These are phyloP conservation scores for Yamadazyma insecticola DNA, from an alignment of 805 yeast species.

Conservation along the genomic window DNA sequence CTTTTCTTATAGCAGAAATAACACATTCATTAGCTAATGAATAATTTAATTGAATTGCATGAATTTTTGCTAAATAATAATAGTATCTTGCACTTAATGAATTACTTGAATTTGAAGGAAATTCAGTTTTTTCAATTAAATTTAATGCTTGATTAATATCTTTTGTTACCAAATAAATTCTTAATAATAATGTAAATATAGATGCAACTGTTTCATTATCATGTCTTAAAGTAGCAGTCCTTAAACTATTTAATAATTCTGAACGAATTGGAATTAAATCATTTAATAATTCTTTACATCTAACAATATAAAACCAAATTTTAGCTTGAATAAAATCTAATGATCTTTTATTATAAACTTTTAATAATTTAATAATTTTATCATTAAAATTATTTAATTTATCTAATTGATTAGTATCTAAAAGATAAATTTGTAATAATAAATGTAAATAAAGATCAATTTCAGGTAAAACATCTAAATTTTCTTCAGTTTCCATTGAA, in stretches of 20 bases:
- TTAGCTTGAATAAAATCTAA: constrained; percentile 85
- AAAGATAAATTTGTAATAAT: constrained; percentile 68
- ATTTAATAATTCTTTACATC: constrained; percentile 63
- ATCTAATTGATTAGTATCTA: constrained; percentile 53
- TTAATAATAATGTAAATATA: constrained; percentile 76
- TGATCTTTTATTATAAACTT: constrained; percentile 70
- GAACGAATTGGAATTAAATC: constrained; percentile 61
- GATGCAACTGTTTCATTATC: constrained; percentile 90
- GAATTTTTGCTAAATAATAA: constrained; percentile 86
- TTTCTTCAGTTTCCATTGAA: constrained; percentile 12
- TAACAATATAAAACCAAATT: constrained; percentile 85
- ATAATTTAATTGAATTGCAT: constrained; percentile 89
- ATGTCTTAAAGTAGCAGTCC: constrained; percentile 88
- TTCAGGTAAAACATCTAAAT: constrained; percentile 53
- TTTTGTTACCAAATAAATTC: constrained; percentile 72
- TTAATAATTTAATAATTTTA: constrained; percentile 49
- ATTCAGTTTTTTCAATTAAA: constrained; percentile 81
- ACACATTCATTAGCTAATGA: constrained; percentile 85
- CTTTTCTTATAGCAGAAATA: constrained; percentile 92
- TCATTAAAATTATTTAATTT: constrained; percentile 51
- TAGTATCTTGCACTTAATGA: constrained; percentile 89
- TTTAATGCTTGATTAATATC: constrained; percentile 86
- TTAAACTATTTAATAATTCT: constrained; percentile 64
- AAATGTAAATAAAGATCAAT: constrained; percentile 75
- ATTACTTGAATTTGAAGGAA: constrained; percentile 80